Conservation (phyloP, 192 early-diverging fungal species). For the Dissophora globulifera region DNA sequence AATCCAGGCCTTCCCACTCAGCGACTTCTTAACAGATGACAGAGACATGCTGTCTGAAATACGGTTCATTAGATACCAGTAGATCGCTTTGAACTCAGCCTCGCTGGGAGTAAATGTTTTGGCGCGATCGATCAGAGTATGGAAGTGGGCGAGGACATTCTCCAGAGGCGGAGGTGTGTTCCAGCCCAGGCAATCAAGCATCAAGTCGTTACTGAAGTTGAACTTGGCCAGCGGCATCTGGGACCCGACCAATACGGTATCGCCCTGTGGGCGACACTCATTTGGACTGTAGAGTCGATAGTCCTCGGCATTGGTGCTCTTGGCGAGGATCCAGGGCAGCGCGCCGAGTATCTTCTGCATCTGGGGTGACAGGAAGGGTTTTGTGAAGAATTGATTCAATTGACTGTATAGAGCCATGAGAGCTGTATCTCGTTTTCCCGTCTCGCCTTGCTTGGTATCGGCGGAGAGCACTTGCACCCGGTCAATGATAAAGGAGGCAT, state of each 20-base stretch:
- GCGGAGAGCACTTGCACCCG: background rate
- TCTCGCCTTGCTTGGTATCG: background rate
- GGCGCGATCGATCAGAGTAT: background rate
- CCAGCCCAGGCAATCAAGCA: constrained; percentile 31
- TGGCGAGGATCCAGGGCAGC: constrained; percentile 12
- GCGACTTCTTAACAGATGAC: background rate
- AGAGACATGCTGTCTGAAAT: background rate
- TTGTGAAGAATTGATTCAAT: background rate
- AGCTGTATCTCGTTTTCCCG: background rate
- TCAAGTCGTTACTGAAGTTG: background rate
- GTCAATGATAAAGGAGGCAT: background rate
- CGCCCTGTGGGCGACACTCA: constrained; percentile 10
- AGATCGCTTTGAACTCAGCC: constrained; percentile 5
- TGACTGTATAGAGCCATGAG: background rate
- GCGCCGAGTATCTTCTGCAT: background rate
- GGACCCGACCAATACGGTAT: constrained; percentile 5
- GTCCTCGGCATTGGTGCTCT: background rate
- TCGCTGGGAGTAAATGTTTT: background rate
- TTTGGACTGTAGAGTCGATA: background rate
- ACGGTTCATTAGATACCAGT: background rate
- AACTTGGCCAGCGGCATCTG: background rate
- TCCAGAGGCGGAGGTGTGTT: constrained; percentile 22
- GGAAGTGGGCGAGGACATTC: constrained; percentile 20
- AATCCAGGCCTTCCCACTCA: constrained; percentile 9
- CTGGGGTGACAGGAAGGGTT: background rate